Evolutionary conservation across 225 moss, liverwort and hornwort genomes (phyloP).

Genomic region (Bryoerythrophyllum caledonicum): DNA sequence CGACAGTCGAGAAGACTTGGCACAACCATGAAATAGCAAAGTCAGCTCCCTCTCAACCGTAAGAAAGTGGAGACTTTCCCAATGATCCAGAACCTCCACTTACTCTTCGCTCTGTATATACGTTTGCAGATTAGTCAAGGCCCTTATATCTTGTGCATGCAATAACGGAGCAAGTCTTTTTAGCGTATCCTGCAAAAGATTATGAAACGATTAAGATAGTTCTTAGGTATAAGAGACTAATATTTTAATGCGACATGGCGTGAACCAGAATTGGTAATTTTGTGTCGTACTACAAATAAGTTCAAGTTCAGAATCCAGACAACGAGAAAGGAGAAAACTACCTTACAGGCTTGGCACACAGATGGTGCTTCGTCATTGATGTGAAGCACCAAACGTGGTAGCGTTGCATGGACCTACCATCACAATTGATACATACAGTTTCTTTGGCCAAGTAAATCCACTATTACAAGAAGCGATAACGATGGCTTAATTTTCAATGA

Average conservation of each 20-base stretch:
- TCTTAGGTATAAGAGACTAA: neutral
- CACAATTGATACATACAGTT: neutral
- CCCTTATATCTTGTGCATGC: constrained; percentile 75
- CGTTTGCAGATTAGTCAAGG: constrained; percentile 70
- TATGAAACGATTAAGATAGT: neutral
- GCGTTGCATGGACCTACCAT: constrained; percentile 73
- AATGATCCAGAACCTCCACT: constrained; percentile 24
- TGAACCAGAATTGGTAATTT: neutral
- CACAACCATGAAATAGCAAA: neutral
- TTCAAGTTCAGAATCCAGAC: constrained; percentile 4
- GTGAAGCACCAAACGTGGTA: constrained; percentile 91
- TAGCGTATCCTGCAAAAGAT: constrained; percentile 69
- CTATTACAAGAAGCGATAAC: neutral
- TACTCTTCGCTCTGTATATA: constrained; percentile 66
- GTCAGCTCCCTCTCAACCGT: neutral
- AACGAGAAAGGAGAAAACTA: constrained; percentile 19
- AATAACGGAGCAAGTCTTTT: constrained; percentile 87
- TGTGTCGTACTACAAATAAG: neutral
- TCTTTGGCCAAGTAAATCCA: constrained; percentile 10
- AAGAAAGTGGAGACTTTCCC: neutral
- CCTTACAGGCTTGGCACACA: constrained; percentile 96
- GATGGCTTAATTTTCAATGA: neutral
- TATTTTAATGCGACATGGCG: constrained; percentile 1
- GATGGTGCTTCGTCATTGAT: constrained; percentile 93
- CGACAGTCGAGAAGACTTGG: constrained; percentile 9